phyloP scores from a whole-genome alignment of 768 basidiomycete genomes.

The Tylopilus sp. region DNA sequence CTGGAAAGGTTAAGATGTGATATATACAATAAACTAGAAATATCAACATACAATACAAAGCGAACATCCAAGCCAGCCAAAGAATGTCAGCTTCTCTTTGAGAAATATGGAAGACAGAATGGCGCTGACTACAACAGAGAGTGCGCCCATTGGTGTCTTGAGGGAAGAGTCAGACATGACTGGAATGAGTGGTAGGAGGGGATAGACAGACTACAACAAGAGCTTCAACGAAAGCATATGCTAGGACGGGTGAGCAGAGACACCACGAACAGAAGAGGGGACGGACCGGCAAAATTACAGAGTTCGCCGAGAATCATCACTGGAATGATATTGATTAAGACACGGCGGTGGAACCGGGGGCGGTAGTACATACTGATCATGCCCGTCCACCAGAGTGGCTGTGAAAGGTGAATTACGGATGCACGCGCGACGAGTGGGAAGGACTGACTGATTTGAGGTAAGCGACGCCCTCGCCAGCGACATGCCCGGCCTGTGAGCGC shows the following conservation, averaged over 20 bases:
- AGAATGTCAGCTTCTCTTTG: constrained; percentile 89
- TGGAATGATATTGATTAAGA: constrained; percentile 20
- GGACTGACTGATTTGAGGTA: constrained; percentile 88
- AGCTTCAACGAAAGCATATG: constrained; percentile 88
- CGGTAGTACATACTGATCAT: constrained; percentile 60
- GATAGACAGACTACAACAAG: constrained; percentile 74
- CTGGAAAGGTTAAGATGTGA: constrained; percentile 31
- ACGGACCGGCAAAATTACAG: constrained; percentile 80
- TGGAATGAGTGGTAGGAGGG: neutral
- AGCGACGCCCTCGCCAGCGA: constrained; percentile 81
- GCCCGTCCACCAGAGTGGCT: constrained; percentile 92
- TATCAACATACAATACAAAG: constrained; percentile 74
- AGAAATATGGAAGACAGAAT: constrained; percentile 92
- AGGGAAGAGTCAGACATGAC: constrained; percentile 1
- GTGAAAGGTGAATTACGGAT: constrained; percentile 1
- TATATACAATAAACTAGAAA: neutral
- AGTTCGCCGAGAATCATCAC: constrained; percentile 93
- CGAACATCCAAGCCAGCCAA: constrained; percentile 93
- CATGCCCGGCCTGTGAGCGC: constrained; percentile 75
- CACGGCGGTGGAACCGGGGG: too few species aligned
- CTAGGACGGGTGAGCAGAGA: constrained; percentile 31
- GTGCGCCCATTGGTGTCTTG: constrained; percentile 90
- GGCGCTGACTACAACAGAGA: constrained; percentile 94
- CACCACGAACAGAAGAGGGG: constrained; percentile 2
- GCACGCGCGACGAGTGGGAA: constrained; percentile 2